Conservation (phyloP, 495 filamentous ascomycete genomes). For the Coniosporium apollinis region DNA sequence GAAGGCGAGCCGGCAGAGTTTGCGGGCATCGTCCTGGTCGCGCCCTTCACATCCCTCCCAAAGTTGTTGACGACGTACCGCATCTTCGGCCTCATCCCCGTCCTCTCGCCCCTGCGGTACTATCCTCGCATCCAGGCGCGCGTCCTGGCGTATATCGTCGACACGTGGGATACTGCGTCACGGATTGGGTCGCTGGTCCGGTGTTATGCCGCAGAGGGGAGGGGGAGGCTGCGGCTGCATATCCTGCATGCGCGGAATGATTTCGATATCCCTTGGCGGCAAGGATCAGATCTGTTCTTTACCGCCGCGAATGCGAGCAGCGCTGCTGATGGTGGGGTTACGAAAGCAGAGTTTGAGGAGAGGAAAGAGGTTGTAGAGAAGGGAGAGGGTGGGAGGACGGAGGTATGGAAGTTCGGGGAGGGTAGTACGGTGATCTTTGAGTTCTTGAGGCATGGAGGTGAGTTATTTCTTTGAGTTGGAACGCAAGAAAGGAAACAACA, state of each 20-base stretch:
- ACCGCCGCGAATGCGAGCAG: conserved; percentile 27
- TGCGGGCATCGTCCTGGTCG: conserved; percentile 57
- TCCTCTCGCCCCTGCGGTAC: conserved; percentile 53
- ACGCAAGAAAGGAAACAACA: not conserved
- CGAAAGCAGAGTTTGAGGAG: no score
- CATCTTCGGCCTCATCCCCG: conserved; percentile 56
- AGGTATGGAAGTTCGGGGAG: conserved; percentile 12
- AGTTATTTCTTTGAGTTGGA: conserved; percentile 10
- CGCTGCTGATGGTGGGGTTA: conserved; percentile 8
- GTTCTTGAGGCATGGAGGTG: conserved; percentile 40
- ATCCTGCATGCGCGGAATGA: conserved; percentile 22
- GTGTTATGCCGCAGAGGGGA: conserved; percentile 19
- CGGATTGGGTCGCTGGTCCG: no score
- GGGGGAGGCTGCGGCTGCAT: conserved; percentile 6
- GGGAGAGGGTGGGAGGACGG: conserved; percentile 12
- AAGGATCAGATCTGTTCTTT: conserved; percentile 24
- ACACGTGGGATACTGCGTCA: conserved; percentile 45
- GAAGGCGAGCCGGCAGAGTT: conserved; percentile 24
- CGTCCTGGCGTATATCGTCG: conserved; percentile 33
- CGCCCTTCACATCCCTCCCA: conserved; percentile 60
- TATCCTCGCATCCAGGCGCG: conserved; percentile 33
- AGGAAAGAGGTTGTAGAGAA: conserved; percentile 1
- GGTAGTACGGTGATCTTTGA: conserved; percentile 30
- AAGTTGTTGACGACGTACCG: conserved; percentile 55
- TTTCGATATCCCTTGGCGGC: conserved; percentile 18